Base-by-base conservation (phyloP, 768 basidiomycete species). In the Tricholoma matsutake region DNA sequence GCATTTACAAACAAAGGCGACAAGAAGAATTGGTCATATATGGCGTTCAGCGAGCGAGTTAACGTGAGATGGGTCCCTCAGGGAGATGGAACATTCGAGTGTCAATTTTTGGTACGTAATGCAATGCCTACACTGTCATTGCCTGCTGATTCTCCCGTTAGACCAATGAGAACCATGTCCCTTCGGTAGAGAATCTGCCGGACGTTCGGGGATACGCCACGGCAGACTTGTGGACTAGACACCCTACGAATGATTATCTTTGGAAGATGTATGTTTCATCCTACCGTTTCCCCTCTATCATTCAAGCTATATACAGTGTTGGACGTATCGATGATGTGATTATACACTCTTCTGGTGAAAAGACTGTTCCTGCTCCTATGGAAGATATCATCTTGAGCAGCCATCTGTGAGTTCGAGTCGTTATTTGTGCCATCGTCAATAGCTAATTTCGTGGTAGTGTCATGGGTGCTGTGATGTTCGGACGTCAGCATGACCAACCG, bases 141-240 rank as follows among this genome's bases (percentile, higher is more conserved):
- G 25, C 4, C n/a, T 31, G 34, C 71, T 37, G 45, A 10, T 31
- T 25, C 18, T 13, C 16, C 25, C 4, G 22, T n/a, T 18, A 77
- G 76, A 67, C 65, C 4, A 65, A 57, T 18, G 62, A 70, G 2
- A 72, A 37, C 2, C 69, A 74, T 47, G 64, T 66, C 7, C 60
- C 69, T 0, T 64, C 71, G 1, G 64, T 76, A 1, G 73, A 77
- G 45, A 80, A 82, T 35, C 52, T 78, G 41, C 55, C 59, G 5
- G 73, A 75, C 60, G 68, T 70, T 4, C 68, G 64, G 43, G 81
- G 81, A 11, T 82, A 81, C 53, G 76, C 75, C 1, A 81, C 76
- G 10, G 75, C 74, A 2, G 82, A 83, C 67, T 64, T 80, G 6
- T 80, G 78, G 61, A 58, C 74, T 34, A 72, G 70, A 25, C 82